These are phyloP conservation scores for Xenosphaeropsis pyriputrescens DNA, from an alignment of 2,329 filamentous ascomycete species.

Conservation along the genomic window DNA sequence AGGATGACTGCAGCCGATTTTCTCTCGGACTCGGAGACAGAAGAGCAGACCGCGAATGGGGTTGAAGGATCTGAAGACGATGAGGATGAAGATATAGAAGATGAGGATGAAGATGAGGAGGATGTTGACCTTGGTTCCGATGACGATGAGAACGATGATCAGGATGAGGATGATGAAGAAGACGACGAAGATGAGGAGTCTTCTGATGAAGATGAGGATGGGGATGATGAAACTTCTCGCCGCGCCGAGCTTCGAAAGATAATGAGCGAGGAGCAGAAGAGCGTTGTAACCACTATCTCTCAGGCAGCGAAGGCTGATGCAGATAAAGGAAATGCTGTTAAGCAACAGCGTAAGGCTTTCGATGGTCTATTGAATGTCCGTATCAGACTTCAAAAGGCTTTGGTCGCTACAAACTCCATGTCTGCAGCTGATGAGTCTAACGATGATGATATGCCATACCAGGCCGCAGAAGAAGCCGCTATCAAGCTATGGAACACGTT, in stretches of 20 bases:
- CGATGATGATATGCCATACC: conserved; percentile 30
- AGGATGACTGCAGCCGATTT: conserved; percentile 40
- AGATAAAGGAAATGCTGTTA: conserved; percentile 75
- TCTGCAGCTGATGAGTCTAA: conserved; percentile 27
- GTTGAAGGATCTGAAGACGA: conserved; percentile 14
- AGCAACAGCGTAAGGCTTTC: conserved; percentile 71
- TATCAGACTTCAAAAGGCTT: conserved; percentile 83
- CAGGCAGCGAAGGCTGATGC: conserved; percentile 61
- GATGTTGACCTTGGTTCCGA: conserved; percentile 4
- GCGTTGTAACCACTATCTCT: conserved; percentile 42
- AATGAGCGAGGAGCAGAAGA: conserved; percentile 53
- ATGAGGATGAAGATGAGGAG: conserved; percentile 17
- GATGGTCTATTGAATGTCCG: conserved; percentile 80
- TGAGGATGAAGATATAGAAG: conserved; percentile 8
- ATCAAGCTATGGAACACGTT: conserved; percentile 74
- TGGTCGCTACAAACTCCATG: conserved; percentile 70
- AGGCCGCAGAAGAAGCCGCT: conserved; percentile 72
- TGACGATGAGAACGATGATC: conserved; percentile 19
- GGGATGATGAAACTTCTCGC: conserved; percentile 17
- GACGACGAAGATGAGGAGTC: conserved; percentile 15
- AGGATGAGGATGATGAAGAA: conserved; percentile 12
- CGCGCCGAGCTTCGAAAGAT: conserved; percentile 50
- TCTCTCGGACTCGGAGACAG: conserved; percentile 27
- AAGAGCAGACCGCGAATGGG: conserved; percentile 18
- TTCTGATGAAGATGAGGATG: conserved; percentile 10